phyloP scores from a whole-genome alignment of 108 stramenopile genomes.

The Mediolabrus comicus region DNA sequence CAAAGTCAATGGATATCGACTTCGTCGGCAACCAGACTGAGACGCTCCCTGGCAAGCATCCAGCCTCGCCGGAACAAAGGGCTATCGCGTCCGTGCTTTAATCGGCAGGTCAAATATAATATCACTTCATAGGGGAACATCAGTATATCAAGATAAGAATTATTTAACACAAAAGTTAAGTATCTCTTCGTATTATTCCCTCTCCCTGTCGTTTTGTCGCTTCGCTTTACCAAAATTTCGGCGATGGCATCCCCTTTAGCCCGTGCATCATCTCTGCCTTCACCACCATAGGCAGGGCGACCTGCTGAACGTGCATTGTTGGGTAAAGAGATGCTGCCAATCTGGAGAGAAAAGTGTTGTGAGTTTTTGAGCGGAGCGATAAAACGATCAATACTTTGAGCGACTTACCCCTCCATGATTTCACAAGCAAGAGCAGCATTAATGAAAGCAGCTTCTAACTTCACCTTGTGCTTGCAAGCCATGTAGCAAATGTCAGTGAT shows the following conservation, averaged over 20 bases:
- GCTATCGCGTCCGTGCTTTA: neutral
- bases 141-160: neutral
- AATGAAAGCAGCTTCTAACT: constrained; percentile 84
- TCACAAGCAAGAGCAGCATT: constrained; percentile 87
- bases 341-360: no score
- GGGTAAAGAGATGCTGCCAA: constrained; percentile 70
- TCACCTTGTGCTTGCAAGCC: constrained; percentile 76
- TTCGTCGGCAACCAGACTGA: neutral
- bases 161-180: neutral
- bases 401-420: constrained; percentile 91
- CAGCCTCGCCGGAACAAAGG: neutral
- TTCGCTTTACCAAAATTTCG: constrained; percentile 10
- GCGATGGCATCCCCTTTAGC: constrained; percentile 43
- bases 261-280: constrained; percentile 87
- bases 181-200: no score
- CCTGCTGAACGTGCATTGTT: constrained; percentile 66
- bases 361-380: no score
- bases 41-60: neutral
- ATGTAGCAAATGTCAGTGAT: constrained; percentile 87
- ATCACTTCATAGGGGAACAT: constrained; percentile 1
- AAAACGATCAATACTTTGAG: no score
- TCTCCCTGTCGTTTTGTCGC: no score
- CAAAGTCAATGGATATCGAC: neutral
- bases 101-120: neutral
- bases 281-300: constrained; percentile 78